Percentiles rank a stretch among this genome's conserved stretches.
phyloP scores from a whole-genome alignment of 148 eudicot species.

The Pouteria glomerata region DNA sequence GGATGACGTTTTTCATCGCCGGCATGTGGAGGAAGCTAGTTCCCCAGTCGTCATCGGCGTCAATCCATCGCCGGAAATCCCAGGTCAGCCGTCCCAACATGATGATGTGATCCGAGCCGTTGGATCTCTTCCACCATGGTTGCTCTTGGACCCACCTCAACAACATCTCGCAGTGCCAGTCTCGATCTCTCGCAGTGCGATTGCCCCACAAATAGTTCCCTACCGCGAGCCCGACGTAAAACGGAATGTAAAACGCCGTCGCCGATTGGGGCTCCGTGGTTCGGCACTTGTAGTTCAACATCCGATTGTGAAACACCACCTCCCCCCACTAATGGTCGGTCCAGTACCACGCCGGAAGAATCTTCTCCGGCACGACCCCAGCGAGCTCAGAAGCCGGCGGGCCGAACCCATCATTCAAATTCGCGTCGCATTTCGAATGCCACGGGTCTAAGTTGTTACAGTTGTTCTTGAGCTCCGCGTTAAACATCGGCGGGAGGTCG shows the following conservation, averaged over 20 bases:
- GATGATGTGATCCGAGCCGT: conserved; percentile 64
- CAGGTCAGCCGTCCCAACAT: conserved; percentile 67
- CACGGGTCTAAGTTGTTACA: conserved; percentile 54
- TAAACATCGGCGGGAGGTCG: conserved; percentile 53
- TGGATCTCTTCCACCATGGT: conserved; percentile 31
- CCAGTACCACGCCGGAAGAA: conserved; percentile 44
- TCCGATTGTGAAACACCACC: conserved; percentile 47
- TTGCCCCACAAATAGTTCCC: conserved; percentile 46
- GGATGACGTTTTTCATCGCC: conserved; percentile 50
- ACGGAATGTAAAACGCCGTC: conserved; percentile 59
- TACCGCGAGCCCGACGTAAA: conserved; percentile 60
- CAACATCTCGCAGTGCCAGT: conserved; percentile 25
- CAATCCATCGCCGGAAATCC: conserved; percentile 66
- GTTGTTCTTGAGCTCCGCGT: conserved; percentile 36
- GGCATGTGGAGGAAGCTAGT: conserved; percentile 56
- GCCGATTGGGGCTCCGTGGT: conserved; percentile 45
- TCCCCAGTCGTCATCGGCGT: conserved; percentile 41
- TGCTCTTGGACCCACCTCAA: conserved; percentile 33
- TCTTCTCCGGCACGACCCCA: conserved; percentile 28
- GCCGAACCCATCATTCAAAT: conserved; percentile 62
- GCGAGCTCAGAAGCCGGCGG: conserved; percentile 24
- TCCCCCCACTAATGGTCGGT: conserved; percentile 68
- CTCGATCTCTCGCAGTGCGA: conserved; percentile 27
- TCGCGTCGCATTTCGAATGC: conserved; percentile 49
- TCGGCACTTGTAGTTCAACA: conserved; percentile 47